These are phyloP conservation scores for Clitopilus hobsonii DNA, from an alignment of 768 basidiomycete genomes.

Conservation along the genomic window DNA sequence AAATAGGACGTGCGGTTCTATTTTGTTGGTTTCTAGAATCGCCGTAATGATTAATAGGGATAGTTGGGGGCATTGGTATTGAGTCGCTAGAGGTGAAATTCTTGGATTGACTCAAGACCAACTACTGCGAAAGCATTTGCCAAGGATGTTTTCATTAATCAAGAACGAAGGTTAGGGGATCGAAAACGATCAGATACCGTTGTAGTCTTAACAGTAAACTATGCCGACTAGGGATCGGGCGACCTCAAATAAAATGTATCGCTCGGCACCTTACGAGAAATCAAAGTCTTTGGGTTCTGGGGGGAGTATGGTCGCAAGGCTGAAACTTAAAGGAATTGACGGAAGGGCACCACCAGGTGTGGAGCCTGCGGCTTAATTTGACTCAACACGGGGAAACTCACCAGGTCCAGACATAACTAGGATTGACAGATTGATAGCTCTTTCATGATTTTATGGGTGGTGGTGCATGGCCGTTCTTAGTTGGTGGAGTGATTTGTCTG, in stretches of 20 bases:
- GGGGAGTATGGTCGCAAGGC: slow-evolving; percentile 45
- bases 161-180: slow-evolving; percentile 84
- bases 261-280: slow-evolving; percentile 81
- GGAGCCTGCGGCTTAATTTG: slow-evolving; percentile 39
- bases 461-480: slow-evolving; percentile 89
- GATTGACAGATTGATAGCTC: slow-evolving; percentile 70
- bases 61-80: slow-evolving; percentile 83
- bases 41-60: slow-evolving; percentile 81
- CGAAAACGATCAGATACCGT: slow-evolving; percentile 82
- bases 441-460: slow-evolving; percentile 76
- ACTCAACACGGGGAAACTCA: slow-evolving; percentile 11
- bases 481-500: slow-evolving; percentile 95
- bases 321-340: slow-evolving; percentile 84
- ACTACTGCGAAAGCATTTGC: slow-evolving; percentile 83
- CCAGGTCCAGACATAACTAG: slow-evolving; percentile 51
- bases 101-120: slow-evolving; percentile 79
- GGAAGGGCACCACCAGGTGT: slow-evolving; percentile 76
- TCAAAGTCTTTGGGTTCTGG: slow-evolving; percentile 84
- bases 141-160: slow-evolving; percentile 84
- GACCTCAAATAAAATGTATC: slow-evolving; percentile 65
- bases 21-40: slow-evolving; percentile 81
- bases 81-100: slow-evolving; percentile 82
- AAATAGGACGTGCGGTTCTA: slow-evolving; percentile 78
- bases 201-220: slow-evolving; percentile 84
- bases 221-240: slow-evolving; percentile 76